Evolutionary conservation across 2,329 filamentous ascomycete species (phyloP).

Genomic region (Stemphylium vesicarium): DNA sequence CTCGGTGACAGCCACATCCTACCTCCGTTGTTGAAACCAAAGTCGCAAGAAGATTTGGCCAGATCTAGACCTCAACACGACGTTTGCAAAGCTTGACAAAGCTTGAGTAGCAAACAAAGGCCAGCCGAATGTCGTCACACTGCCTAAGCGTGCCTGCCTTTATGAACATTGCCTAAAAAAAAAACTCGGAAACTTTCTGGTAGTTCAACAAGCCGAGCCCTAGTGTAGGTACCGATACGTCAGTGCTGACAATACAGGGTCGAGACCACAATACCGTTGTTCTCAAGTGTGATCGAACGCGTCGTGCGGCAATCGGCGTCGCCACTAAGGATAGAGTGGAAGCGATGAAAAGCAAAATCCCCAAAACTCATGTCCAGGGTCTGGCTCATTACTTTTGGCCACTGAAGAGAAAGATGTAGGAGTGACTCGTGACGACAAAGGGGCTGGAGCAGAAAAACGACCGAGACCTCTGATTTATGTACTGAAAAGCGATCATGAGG

Average conservation of each 20-base stretch:
- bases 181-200: too few relatives aligned
- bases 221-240: not conserved
- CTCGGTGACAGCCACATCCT: not conserved
- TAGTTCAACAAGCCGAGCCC: not conserved
- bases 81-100: not conserved
- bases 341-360: not conserved
- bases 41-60: not conserved
- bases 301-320: not conserved
- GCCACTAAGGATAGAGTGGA: not conserved
- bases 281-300: not conserved
- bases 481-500: not conserved
- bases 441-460: not conserved
- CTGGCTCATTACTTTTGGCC: not conserved
- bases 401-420: not conserved
- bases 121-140: constrained; percentile 1
- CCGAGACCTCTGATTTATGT: not conserved
- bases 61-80: not conserved
- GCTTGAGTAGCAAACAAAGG: not conserved
- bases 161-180: too few relatives aligned
- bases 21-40: not conserved
- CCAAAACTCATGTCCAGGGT: not conserved
- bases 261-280: not conserved
- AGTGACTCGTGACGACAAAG: not conserved
- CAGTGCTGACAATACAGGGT: not conserved
- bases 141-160: not conserved